These are phyloP conservation scores for Spizellomyces sp. DNA, from an alignment of 192 early-diverging fungal genomes.

Conservation along the genomic window DNA sequence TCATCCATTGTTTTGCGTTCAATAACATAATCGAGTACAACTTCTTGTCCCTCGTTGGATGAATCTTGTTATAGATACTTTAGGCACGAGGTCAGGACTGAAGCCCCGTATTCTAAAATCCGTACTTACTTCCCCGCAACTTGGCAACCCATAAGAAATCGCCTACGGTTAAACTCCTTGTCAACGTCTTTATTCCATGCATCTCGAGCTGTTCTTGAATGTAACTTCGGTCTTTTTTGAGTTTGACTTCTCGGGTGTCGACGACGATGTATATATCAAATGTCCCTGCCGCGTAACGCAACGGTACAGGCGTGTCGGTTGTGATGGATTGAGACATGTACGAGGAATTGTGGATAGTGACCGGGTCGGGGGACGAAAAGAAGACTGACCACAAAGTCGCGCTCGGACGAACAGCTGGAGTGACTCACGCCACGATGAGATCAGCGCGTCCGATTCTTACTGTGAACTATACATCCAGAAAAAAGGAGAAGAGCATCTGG, in stretches of 20 bases:
- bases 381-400: too few species aligned
- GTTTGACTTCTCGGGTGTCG: slow-evolving; percentile 83
- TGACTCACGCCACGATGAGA: too few species aligned
- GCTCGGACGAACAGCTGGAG: too few species aligned
- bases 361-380: too few species aligned
- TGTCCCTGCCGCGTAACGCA: slow-evolving; percentile 10
- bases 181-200: slow-evolving; percentile 56
- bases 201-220: slow-evolving; percentile 68
- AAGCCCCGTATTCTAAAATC: neutral
- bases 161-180: slow-evolving; percentile 74
- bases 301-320: too few species aligned
- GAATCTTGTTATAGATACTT: neutral
- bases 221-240: slow-evolving; percentile 66
- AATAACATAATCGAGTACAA: slow-evolving; percentile 82
- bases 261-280: slow-evolving; percentile 76
- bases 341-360: too few species aligned
- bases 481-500: too few species aligned
- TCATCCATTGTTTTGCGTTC: slow-evolving; percentile 97
- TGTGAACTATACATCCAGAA: too few species aligned
- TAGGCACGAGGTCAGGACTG: neutral
- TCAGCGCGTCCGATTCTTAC: too few species aligned
- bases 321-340: too few species aligned
- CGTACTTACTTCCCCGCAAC: neutral
- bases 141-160: slow-evolving; percentile 89
- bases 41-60: slow-evolving; percentile 49